These are phyloP conservation scores for Micractinium sp. DNA, from an alignment of 139 green algal genomes.

Conservation along the genomic window DNA sequence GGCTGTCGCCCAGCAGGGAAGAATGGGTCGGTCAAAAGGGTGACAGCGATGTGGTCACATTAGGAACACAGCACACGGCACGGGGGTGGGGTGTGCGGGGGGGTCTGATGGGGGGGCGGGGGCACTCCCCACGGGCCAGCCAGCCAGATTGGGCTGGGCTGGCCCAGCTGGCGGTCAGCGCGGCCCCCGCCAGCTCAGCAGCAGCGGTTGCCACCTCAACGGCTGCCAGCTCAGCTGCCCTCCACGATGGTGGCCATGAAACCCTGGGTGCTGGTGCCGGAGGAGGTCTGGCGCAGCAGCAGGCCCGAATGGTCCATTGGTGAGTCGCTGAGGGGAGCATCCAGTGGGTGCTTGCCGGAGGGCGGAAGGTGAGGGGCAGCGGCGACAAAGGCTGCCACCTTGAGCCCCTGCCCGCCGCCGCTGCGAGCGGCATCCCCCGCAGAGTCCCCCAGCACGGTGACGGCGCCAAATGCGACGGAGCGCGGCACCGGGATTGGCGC, in stretches of 20 bases:
- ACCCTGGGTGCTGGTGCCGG: neutral
- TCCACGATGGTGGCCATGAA: neutral
- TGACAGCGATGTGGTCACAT: neutral
- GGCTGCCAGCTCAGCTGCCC: neutral
- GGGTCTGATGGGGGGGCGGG: neutral
- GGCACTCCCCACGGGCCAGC: too few relatives aligned
- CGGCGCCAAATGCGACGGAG: neutral
- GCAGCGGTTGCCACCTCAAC: too few relatives aligned
- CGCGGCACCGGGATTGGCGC: slow-evolving; percentile 31
- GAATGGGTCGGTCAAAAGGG: neutral
- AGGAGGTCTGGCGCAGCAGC: neutral
- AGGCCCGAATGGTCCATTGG: neutral
- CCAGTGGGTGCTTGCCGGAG: too few relatives aligned
- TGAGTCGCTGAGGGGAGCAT: neutral
- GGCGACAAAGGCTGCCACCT: neutral
- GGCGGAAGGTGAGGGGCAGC: too few relatives aligned
- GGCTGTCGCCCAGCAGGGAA: too few relatives aligned
- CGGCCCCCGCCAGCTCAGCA: too few relatives aligned
- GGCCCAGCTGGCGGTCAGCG: too few relatives aligned
- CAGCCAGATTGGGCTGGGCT: too few relatives aligned
- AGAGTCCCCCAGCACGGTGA: neutral
- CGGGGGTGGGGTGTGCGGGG: too few relatives aligned
- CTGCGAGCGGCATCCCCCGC: neutral
- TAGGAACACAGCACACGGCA: too few relatives aligned
- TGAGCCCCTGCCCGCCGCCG: neutral